Evolutionary conservation across 2,329 filamentous ascomycete species (phyloP), one percentile per base, ranked within the genome.

Genomic region (Aspergillus costaricaensis): DNA sequence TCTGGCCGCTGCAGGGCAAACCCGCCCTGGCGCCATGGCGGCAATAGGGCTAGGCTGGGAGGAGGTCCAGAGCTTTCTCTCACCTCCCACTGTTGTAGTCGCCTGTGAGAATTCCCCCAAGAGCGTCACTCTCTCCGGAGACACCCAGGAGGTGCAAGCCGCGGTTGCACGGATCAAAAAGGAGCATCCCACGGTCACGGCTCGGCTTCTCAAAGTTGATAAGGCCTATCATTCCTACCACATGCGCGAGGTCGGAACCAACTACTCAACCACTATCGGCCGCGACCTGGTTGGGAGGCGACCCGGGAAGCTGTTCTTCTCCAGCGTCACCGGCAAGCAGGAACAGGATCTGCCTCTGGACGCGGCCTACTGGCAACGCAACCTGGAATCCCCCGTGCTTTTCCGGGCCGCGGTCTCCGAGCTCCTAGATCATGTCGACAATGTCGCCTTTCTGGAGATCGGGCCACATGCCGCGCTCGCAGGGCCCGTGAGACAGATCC

Each of bases 401-500:
- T 70, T 70, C 47, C 8, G 27, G 1, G 52, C 62, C 0, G 65
- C 67, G 1, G 36, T 70, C 5, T 36, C 36, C 1, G 50, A 49
- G 3, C 5, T 58, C 54, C 47, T 70, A 7, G 56, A 58, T 32
- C 30, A 32, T 8, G 44, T 14, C 10, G 12, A 55, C 3, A 63
- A 58, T 43, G 62, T 68, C n/a, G 47, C 70, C 0, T 58, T 73
- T 3, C n/a, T 76, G 3, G 72, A 76, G 57, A 52, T 74, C 50
- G 75, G 77, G 1, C 75, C 77, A 2, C 77, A 79, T 52, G 67
- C 71, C 25, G 70, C 75, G 1, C 67, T 80, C 2, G 61, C 62
- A 8, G 74, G 75, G 0, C 76, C 77, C 0, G 8, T 71, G 12
- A 27, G 63, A 38, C 64, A 66, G 41, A 23, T 50, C 5, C 44